phyloP scores from a whole-genome alignment of 177 flowering plant genomes.

The Vitis hybrid region DNA sequence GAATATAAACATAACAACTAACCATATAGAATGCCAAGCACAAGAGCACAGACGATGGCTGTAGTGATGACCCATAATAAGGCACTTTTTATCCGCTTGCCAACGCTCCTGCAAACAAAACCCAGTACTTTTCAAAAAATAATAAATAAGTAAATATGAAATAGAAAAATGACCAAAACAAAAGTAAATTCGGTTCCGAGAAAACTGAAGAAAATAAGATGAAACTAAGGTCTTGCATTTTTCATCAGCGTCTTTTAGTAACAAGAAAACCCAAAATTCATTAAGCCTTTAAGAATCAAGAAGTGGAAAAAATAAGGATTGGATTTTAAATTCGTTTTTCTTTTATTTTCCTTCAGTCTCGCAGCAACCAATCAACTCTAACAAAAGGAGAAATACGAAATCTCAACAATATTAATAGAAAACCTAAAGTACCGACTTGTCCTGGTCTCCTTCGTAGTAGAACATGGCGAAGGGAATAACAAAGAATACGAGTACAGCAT shows the following conservation, averaged over 20 bases:
- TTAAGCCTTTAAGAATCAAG: no score
- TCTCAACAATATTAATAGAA: background rate
- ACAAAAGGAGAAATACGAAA: constrained; percentile 3
- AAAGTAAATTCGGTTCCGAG: no score
- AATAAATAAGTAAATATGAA: no score
- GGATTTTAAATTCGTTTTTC: no score
- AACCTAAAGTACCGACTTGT: constrained; percentile 56
- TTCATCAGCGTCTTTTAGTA: no score
- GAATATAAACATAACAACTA: constrained; percentile 14
- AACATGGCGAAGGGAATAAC: constrained; percentile 98
- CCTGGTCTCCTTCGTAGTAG: constrained; percentile 97
- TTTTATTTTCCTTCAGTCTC: background rate
- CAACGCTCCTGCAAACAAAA: constrained; percentile 48
- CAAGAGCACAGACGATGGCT: constrained; percentile 64
- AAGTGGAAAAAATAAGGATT: no score
- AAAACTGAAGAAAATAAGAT: no score
- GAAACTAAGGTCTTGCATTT: no score
- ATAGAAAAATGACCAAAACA: no score
- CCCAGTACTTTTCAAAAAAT: background rate
- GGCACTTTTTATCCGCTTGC: constrained; percentile 62
- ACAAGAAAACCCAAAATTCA: no score
- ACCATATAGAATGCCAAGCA: constrained; percentile 77
- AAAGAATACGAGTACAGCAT: constrained; percentile 91
- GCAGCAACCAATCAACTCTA: background rate
- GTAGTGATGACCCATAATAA: constrained; percentile 56